phyloP scores from a whole-genome alignment of 345 rosid genomes.

The Conringia planisiliqua region DNA sequence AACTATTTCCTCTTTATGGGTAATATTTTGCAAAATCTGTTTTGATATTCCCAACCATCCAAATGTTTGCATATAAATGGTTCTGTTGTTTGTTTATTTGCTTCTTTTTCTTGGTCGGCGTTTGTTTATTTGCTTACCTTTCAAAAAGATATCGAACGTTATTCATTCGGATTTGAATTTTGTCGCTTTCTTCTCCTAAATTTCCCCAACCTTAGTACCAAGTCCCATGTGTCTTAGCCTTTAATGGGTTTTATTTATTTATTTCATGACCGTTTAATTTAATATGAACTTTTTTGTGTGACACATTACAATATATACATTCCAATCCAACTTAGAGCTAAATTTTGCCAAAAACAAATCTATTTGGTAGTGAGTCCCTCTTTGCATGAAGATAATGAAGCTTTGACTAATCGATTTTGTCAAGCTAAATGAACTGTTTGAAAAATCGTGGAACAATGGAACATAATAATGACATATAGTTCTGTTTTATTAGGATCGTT shows the following conservation, averaged over 20 bases:
- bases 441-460: neutral
- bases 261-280: neutral
- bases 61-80: conserved; percentile 22
- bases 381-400: conserved; percentile 1
- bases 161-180: conserved; percentile 8
- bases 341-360: neutral
- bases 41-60: neutral
- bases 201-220: conserved; percentile 1
- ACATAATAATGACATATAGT: neutral
- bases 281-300: neutral
- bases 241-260: neutral
- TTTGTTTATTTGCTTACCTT: conserved; percentile 18
- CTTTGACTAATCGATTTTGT: neutral
- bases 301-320: neutral
- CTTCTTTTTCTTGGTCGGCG: conserved; percentile 9
- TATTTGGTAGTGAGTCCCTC: neutral
- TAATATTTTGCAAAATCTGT: conserved; percentile 9
- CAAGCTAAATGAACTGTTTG: neutral
- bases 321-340: neutral
- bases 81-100: conserved; percentile 18
- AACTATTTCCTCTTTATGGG: conserved; percentile 11
- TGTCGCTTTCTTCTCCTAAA: conserved; percentile 23
- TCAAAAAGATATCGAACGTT: neutral
- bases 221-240: conserved; percentile 21
- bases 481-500: neutral